Percentiles rank a stretch among this genome's conserved stretches.
Evolutionary conservation across 108 stramenopile genomes (phyloP).

Genomic region (Schizochytrium sp.): DNA sequence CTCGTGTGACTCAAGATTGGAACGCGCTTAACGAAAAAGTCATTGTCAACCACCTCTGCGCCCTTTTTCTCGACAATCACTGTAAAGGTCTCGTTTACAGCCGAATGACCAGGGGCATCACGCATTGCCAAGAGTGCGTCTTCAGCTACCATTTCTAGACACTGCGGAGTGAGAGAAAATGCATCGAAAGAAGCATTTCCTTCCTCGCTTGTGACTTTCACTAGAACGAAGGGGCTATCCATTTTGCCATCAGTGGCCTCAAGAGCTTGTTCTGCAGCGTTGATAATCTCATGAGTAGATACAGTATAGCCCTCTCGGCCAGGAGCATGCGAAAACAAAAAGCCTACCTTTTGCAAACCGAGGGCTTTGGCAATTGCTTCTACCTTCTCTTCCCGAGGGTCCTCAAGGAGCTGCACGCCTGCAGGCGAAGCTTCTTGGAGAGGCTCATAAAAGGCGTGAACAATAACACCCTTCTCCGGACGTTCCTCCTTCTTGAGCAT

Average conservation of each 20-base stretch:
- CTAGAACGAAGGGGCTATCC: constrained; percentile 38
- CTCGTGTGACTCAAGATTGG: constrained; percentile 45
- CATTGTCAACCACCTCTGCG: constrained; percentile 57
- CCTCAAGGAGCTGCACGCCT: constrained; percentile 42
- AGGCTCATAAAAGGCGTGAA: constrained; percentile 49
- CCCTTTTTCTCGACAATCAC: constrained; percentile 51
- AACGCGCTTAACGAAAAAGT: constrained; percentile 53
- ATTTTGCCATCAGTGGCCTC: constrained; percentile 49
- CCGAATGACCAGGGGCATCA: constrained; percentile 42
- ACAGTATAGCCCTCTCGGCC: constrained; percentile 40
- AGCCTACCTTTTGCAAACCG: constrained; percentile 49
- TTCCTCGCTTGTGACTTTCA: constrained; percentile 50
- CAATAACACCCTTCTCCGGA: constrained; percentile 57
- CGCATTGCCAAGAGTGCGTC: constrained; percentile 26
- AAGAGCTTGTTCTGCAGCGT: constrained; percentile 50
- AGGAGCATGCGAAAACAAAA: constrained; percentile 49
- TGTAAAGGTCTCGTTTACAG: constrained; percentile 56
- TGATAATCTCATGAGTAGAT: constrained; percentile 47
- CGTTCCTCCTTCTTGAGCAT: constrained; percentile 1
- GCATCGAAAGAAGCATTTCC: constrained; percentile 56
- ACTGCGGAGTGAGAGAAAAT: constrained; percentile 53
- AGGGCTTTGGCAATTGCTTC: constrained; percentile 42
- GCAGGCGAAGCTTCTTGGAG: not conserved
- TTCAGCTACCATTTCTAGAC: constrained; percentile 59
- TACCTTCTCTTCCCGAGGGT: constrained; percentile 41